These are phyloP conservation scores for Ilyonectria mors-panacis DNA, from an alignment of 2,329 filamentous ascomycete genomes.

Conservation along the genomic window DNA sequence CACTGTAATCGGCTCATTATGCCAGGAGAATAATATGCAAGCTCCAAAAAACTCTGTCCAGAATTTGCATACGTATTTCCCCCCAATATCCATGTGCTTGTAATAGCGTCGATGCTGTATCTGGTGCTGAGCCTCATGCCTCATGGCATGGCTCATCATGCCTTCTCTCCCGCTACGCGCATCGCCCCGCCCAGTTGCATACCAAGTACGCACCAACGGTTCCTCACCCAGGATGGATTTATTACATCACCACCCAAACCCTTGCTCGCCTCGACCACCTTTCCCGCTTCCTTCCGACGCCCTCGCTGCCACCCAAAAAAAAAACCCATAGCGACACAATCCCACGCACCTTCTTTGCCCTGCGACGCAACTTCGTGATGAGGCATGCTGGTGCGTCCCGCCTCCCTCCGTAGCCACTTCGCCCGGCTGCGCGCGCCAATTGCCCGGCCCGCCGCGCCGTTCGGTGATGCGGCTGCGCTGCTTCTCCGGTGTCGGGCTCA, in stretches of 20 bases:
- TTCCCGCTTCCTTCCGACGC: constrained; percentile 12
- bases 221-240: constrained; percentile 20
- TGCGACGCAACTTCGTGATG: constrained; percentile 61
- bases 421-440: constrained; percentile 37
- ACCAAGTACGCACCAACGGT: constrained; percentile 16
- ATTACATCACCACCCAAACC: constrained; percentile 50
- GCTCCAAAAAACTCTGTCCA: too few relatives aligned
- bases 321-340: background rate
- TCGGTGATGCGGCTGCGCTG: constrained; percentile 19
- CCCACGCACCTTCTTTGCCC: constrained; percentile 5
- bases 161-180: constrained; percentile 31
- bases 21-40: too few relatives aligned
- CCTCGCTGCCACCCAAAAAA: background rate
- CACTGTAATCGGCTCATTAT: too few relatives aligned
- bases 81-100: too few relatives aligned
- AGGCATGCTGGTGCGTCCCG: constrained; percentile 72
- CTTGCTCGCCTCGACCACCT: constrained; percentile 18
- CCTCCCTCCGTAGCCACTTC: constrained; percentile 44
- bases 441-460: constrained; percentile 39
- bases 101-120: too few relatives aligned
- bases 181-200: constrained; percentile 41
- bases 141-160: background rate
- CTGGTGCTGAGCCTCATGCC: background rate
- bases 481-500: constrained; percentile 43
- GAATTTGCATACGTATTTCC: too few relatives aligned